Evolutionary conservation across 805 yeast species (phyloP), one percentile per base, ranked within the genome.

Genomic region (Metschnikowia proteae): DNA sequence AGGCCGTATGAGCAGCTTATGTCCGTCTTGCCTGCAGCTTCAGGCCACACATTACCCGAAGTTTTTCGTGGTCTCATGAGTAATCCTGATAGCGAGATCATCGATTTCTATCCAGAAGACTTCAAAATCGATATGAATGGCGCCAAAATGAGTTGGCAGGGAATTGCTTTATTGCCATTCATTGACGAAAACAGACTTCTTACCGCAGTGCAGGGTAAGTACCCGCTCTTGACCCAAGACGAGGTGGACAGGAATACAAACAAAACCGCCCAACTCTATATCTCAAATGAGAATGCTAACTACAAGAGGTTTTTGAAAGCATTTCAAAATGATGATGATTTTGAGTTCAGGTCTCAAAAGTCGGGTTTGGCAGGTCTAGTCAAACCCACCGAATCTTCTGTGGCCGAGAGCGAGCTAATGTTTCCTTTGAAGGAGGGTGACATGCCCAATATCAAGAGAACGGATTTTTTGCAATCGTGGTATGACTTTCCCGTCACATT

Each of bases 111-210:
- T 60, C 98, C 98, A 0, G 87, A 81, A 49, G 84, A 87, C 30
- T 91, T 91, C 67, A 80, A 84, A 40, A 84, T 91, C 55, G 98
- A 91, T 67, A 89, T 91, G 96, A 90, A 91, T 62, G 98, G 98
- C 28, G 88, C 88, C 57, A 89, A 87, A 56, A 86, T 86, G 88
- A 76, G 92, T 44, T 91, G 98, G 98, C 95, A 89, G 63, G 97
- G 96, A 46, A 86, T 91, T 59, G 91, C 96, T 0, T 68, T 91
- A 36, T 70, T 91, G 47, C 97, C 98, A 0, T 91, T 91, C 57
- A 92, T 91, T 57, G 96, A 91, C 59, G 96, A 88, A 59, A 66
- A 66, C n/a, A 72, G 96, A 57, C 71, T 91, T 38, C 65, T 91
- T 46, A 69, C 73, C 13, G 83, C 82, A 3, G 96, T 90, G 2